phyloP scores from a whole-genome alignment of 2,329 filamentous ascomycete genomes.

The Trichophyton simii region DNA sequence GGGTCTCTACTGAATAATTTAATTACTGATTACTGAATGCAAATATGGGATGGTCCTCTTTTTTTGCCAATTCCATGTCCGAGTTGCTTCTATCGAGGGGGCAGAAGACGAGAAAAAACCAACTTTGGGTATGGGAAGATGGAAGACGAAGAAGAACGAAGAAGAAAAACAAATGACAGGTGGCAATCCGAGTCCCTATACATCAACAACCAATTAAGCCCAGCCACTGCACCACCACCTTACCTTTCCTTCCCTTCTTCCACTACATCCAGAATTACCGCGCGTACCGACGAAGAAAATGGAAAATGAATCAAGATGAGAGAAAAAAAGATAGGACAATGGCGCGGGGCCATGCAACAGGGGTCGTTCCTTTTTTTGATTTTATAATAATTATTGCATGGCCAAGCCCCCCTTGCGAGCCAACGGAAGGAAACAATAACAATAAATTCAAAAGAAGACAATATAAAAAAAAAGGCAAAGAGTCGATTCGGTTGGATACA shows the following conservation, averaged over 20 bases:
- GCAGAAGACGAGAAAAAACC: neutral
- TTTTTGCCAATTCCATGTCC: neutral
- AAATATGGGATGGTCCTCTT: too few species aligned
- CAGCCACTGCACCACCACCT: neutral
- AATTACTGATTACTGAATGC: neutral
- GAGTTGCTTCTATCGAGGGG: neutral
- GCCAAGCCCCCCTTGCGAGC: neutral
- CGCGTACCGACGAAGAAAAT: neutral
- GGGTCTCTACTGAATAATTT: constrained; percentile 51
- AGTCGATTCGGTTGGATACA: neutral
- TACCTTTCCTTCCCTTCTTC: neutral
- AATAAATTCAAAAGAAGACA: neutral
- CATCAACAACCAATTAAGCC: neutral
- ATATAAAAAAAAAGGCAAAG: neutral
- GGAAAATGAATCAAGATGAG: neutral
- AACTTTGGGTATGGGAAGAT: neutral
- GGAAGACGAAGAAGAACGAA: too few species aligned
- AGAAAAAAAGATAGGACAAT: neutral
- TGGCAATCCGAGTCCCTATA: constrained; percentile 1
- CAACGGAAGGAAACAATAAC: neutral
- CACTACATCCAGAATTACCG: neutral
- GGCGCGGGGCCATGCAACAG: neutral
- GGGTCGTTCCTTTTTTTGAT: neutral
- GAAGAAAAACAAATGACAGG: neutral
- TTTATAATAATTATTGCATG: neutral